These are phyloP conservation scores for Pseudogymnoascus pannorum DNA, from an alignment of 2,329 filamentous ascomycete species.

Conservation along the genomic window DNA sequence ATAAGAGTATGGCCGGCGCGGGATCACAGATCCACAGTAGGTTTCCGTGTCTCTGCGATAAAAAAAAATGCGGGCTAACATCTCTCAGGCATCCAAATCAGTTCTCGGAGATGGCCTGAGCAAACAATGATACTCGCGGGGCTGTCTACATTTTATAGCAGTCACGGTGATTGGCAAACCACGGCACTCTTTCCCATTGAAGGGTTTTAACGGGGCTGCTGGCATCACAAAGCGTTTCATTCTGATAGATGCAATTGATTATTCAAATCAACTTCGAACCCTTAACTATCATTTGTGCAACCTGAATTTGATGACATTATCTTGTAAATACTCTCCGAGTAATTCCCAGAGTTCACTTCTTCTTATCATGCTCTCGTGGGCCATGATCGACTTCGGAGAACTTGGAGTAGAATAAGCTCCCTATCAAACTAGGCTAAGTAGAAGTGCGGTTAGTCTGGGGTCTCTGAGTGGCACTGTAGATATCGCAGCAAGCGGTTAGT, in stretches of 20 bases:
- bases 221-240: slow-evolving; percentile 3
- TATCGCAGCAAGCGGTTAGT: background rate
- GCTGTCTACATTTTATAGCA: slow-evolving; percentile 1
- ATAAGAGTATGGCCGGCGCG: background rate
- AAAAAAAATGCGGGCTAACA: background rate
- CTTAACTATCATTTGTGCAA: background rate
- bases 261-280: background rate
- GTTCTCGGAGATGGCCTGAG: slow-evolving; percentile 4
- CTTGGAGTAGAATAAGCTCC: background rate
- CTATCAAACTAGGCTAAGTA: background rate
- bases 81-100: background rate
- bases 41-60: background rate
- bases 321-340: background rate
- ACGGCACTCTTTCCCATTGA: background rate
- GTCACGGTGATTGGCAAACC: slow-evolving; percentile 5
- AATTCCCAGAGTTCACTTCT: background rate
- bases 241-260: slow-evolving; percentile 7
- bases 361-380: background rate
- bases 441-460: background rate
- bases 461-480: background rate
- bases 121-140: background rate
- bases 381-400: slow-evolving; percentile 3
- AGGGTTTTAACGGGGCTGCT: background rate
- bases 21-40: background rate
- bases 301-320: background rate